phyloP scores from a whole-genome alignment of 768 basidiomycete genomes.

The Podaxis sp. region DNA sequence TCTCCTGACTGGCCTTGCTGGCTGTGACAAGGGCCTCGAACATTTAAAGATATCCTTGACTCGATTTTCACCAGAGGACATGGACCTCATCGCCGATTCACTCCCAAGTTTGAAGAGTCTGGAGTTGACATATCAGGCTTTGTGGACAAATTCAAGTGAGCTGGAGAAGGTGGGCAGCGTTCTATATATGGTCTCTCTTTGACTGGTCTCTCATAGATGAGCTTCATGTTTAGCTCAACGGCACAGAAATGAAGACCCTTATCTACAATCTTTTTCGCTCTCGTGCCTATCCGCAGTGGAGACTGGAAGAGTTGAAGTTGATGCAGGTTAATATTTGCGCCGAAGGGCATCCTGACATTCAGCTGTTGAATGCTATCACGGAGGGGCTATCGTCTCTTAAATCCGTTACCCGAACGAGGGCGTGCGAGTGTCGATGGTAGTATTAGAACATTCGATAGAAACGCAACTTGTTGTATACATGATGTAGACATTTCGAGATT shows the following conservation, averaged over 20 bases:
- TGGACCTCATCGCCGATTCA: not conserved
- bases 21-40: conserved; percentile 6
- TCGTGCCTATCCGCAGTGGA: not conserved
- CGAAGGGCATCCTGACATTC: conserved; percentile 5
- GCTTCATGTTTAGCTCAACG: not conserved
- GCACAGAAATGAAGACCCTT: not conserved
- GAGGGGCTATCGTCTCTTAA: not conserved
- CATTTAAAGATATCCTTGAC: not conserved
- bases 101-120: conserved; percentile 3
- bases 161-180: not conserved
- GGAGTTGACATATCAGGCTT: not conserved
- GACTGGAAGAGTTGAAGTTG: conserved; percentile 1
- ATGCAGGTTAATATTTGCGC: not conserved
- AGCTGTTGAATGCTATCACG: not conserved
- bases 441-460: too few relatives aligned
- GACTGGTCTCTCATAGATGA: not conserved
- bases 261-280: conserved; percentile 1
- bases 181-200: not conserved
- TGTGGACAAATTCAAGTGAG: not conserved
- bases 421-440: conserved; percentile 4
- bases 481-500: too few relatives aligned
- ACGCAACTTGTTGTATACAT: too few relatives aligned
- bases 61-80: not conserved
- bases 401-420: conserved; percentile 36
- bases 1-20: not conserved